Conservation (phyloP, 2,329 filamentous ascomycete species). For the Colletotrichum gloeosporioides region DNA sequence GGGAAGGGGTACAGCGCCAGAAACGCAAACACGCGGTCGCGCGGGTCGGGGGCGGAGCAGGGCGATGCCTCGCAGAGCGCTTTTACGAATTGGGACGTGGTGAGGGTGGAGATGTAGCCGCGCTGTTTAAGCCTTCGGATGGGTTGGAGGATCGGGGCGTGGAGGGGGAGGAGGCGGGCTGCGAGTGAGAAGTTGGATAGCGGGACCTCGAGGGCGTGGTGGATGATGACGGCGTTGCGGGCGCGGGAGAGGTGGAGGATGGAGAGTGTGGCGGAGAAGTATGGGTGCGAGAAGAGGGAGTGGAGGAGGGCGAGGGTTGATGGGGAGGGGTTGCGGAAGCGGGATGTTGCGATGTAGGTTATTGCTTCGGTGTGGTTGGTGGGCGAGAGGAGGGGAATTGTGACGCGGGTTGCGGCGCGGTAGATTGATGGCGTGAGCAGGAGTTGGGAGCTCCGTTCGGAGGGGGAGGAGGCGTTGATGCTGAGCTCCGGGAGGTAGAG, state of each 20-base stretch:
- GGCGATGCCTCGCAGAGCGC: neutral
- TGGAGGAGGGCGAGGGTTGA: neutral
- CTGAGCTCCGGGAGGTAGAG: conserved; percentile 32
- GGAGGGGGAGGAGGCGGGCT: neutral
- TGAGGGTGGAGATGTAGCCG: neutral
- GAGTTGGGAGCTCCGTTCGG: conserved; percentile 27
- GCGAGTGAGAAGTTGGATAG: neutral
- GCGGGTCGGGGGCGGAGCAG: neutral
- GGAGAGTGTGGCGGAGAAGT: neutral
- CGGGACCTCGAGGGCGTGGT: neutral
- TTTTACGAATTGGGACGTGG: neutral
- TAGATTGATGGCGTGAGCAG: conserved; percentile 28
- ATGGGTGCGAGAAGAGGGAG: neutral
- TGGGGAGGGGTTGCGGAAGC: neutral
- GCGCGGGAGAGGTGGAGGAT: neutral
- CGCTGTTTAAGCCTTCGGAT: neutral
- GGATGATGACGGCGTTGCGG: neutral
- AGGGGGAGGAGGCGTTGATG: conserved; percentile 25
- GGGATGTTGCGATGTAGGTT: neutral
- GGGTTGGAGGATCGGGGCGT: neutral
- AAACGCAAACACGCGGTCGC: neutral
- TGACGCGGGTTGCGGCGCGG: conserved; percentile 24
- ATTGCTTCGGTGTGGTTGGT: conserved; percentile 1
- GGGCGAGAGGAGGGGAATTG: conserved; percentile 25
- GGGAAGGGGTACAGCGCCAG: neutral